These are phyloP conservation scores for Colletotrichum sidae DNA, from an alignment of 2,329 filamentous ascomycete species.

Conservation along the genomic window DNA sequence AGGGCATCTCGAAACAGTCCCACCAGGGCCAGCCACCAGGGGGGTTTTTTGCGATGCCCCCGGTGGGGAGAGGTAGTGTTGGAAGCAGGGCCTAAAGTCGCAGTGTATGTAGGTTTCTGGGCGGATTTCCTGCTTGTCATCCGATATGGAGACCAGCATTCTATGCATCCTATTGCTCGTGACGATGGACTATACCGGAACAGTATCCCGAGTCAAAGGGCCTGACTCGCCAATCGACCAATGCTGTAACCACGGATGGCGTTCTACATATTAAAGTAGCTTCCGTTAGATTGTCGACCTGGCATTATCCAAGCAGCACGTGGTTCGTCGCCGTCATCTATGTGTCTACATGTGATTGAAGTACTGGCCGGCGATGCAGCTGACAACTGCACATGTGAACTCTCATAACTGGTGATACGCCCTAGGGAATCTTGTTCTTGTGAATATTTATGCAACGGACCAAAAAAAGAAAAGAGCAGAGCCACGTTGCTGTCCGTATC, in stretches of 20 bases:
- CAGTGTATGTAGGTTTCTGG: not conserved
- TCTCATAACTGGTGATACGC: conserved; percentile 1
- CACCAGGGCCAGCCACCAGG: not conserved
- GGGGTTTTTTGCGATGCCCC: not conserved
- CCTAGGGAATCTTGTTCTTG: not conserved
- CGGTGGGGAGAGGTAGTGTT: conserved; percentile 8
- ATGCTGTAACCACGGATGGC: conserved; percentile 20
- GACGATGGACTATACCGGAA: conserved; percentile 28
- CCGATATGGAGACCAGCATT: conserved; percentile 6
- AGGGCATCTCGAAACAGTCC: conserved; percentile 6
- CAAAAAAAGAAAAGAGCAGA: not conserved
- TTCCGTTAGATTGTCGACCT: conserved; percentile 5
- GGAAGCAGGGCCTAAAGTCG: too few relatives aligned
- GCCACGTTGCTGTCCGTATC: not conserved
- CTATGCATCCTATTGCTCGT: conserved; percentile 1
- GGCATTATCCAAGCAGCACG: conserved; percentile 7
- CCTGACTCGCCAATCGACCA: conserved; percentile 26
- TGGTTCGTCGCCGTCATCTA: conserved; percentile 10
- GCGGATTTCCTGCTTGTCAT: conserved; percentile 23
- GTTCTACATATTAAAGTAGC: conserved; percentile 28
- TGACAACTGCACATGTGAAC: conserved; percentile 6
- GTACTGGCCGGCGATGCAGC: conserved; percentile 1
- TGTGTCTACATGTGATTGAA: conserved; percentile 5
- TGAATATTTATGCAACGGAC: not conserved
- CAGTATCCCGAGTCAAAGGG: conserved; percentile 1